phyloP scores from a whole-genome alignment of 345 rosid species.

The Pistacia atlantica region DNA sequence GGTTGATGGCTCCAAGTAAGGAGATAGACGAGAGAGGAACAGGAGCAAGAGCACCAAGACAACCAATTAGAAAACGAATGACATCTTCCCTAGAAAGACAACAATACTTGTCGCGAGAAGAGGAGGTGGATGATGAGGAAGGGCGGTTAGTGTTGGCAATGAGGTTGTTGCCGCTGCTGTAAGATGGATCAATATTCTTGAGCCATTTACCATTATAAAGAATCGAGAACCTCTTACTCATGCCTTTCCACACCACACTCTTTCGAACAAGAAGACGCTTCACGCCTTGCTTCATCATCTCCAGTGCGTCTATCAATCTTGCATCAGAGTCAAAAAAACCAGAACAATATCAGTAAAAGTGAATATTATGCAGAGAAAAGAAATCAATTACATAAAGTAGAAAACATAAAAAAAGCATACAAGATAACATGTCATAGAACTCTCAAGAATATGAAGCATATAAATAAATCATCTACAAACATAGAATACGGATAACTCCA shows the following conservation, averaged over 20 bases:
- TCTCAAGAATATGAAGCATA: background rate
- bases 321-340: slow-evolving; percentile 20
- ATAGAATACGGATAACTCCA: background rate
- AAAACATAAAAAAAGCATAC: too few relatives aligned
- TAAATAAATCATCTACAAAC: background rate
- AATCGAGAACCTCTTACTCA: slow-evolving; percentile 95
- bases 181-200: slow-evolving; percentile 60
- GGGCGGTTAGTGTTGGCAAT: slow-evolving; percentile 47
- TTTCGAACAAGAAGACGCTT: slow-evolving; percentile 86
- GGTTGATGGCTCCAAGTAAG: slow-evolving; percentile 69
- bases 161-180: slow-evolving; percentile 58
- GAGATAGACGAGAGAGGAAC: slow-evolving; percentile 83
- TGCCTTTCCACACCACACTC: slow-evolving; percentile 81
- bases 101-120: slow-evolving; percentile 70
- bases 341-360: slow-evolving; percentile 15
- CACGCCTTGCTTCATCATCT: slow-evolving; percentile 99
- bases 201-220: slow-evolving; percentile 88
- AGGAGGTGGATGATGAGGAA: slow-evolving; percentile 57
- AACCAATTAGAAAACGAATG: slow-evolving; percentile 87
- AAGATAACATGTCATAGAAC: too few relatives aligned
- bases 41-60: slow-evolving; percentile 98
- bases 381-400: background rate
- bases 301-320: slow-evolving; percentile 92
- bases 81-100: slow-evolving; percentile 98
- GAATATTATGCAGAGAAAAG: background rate